These are phyloP conservation scores for Saturnispora besseyi DNA, from an alignment of 805 yeast species.

Conservation along the genomic window DNA sequence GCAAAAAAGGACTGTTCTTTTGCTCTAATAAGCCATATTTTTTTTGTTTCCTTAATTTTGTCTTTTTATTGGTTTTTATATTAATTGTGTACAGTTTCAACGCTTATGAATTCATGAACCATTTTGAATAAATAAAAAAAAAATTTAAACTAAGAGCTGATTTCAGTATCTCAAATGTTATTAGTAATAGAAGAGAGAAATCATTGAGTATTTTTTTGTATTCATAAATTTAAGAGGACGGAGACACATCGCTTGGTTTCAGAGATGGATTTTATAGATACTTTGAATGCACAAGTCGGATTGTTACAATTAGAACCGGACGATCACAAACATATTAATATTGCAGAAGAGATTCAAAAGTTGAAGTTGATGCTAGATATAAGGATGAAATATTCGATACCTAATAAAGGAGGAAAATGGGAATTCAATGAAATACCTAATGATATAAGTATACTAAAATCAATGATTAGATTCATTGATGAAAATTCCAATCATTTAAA, in stretches of 20 bases:
- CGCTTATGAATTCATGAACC: background rate
- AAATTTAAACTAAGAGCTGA: no score
- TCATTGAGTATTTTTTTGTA: no score
- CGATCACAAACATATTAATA: background rate
- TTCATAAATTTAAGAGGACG: no score
- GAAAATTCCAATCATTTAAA: slow-evolving; percentile 1
- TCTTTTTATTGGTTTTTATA: background rate
- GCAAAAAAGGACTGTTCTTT: no score
- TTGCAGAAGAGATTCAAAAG: slow-evolving; percentile 3
- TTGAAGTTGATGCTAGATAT: slow-evolving; percentile 3
- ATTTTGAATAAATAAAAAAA: background rate
- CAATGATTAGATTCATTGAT: slow-evolving; percentile 9
- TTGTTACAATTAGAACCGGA: background rate
- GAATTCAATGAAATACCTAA: slow-evolving; percentile 7
- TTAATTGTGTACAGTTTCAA: slow-evolving; percentile 1
- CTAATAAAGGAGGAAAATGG: slow-evolving; percentile 12
- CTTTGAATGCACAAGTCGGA: slow-evolving; percentile 2
- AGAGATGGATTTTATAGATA: slow-evolving; percentile 5
- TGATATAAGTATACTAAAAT: slow-evolving; percentile 2
- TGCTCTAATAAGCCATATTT: background rate
- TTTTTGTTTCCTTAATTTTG: no score
- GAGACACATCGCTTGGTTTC: background rate
- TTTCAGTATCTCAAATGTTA: no score
- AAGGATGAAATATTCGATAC: slow-evolving; percentile 9
- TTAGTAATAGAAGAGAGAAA: no score